These are phyloP conservation scores for Cercospora sp. DNA, from an alignment of 2,329 filamentous ascomycete genomes.

Conservation along the genomic window DNA sequence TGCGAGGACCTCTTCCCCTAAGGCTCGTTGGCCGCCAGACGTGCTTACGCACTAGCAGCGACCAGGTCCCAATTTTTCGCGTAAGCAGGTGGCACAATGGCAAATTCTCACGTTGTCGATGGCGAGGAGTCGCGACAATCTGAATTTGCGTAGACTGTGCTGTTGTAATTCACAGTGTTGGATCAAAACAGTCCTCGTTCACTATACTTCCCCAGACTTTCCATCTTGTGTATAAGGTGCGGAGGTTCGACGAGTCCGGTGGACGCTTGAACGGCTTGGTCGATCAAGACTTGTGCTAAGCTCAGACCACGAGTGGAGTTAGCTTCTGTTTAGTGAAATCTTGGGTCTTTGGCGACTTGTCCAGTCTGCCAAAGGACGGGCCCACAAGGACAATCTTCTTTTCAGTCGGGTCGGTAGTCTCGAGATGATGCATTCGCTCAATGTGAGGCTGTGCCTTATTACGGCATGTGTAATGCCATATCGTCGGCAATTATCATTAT, in stretches of 20 bases:
- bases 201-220: not conserved
- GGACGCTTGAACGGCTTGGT: not conserved
- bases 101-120: not conserved
- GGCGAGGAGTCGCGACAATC: not conserved
- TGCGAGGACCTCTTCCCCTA: not conserved
- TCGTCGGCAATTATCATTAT: no score
- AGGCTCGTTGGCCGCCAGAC: not conserved
- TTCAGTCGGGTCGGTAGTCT: no score
- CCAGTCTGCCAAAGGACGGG: not conserved
- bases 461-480: no score
- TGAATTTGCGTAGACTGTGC: not conserved
- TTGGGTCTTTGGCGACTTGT: not conserved
- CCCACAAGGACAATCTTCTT: not conserved
- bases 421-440: no score
- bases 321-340: not conserved
- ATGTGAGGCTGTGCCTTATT: no score
- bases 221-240: not conserved
- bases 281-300: not conserved
- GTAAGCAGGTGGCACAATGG: not conserved
- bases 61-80: not conserved
- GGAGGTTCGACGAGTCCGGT: not conserved
- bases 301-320: not conserved
- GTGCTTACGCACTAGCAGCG: not conserved
- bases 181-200: not conserved
- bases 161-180: not conserved